These are phyloP conservation scores for Cetradonia linearis DNA, from an alignment of 495 filamentous ascomycete genomes.

Conservation along the genomic window DNA sequence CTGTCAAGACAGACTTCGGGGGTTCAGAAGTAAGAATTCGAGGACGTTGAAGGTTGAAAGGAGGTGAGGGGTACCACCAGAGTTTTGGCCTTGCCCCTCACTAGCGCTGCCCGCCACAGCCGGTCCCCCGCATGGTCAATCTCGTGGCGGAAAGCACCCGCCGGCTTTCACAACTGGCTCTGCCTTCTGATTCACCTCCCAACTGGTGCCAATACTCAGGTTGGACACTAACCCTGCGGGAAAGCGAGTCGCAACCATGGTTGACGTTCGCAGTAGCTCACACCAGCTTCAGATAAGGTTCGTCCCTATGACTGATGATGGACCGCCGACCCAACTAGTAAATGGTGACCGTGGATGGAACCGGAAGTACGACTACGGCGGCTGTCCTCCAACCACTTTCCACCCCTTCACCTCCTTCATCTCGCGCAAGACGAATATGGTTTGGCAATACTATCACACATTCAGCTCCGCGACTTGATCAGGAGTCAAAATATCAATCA, in stretches of 20 bases:
- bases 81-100: slow-evolving; percentile 4
- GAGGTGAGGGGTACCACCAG: slow-evolving; percentile 4
- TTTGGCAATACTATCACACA: background rate
- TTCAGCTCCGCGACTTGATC: slow-evolving; percentile 5
- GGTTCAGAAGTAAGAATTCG: background rate
- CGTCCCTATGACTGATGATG: background rate
- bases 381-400: slow-evolving; percentile 1
- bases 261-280: slow-evolving; percentile 3
- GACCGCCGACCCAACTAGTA: background rate
- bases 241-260: background rate
- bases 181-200: background rate
- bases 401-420: background rate
- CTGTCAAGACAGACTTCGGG: background rate
- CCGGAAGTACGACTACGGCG: slow-evolving; percentile 1
- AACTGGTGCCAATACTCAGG: background rate
- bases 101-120: background rate
- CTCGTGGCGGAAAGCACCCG: background rate
- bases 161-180: background rate
- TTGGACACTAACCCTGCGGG: background rate
- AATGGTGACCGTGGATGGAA: background rate
- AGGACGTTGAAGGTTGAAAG: slow-evolving; percentile 6
- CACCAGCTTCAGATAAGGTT: background rate
- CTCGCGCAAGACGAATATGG: background rate
- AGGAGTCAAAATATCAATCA: background rate
- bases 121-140: slow-evolving; percentile 5